Base-by-base conservation (phyloP, 2,329 filamentous ascomycete genomes). In the Neofusicoccum ribis region DNA sequence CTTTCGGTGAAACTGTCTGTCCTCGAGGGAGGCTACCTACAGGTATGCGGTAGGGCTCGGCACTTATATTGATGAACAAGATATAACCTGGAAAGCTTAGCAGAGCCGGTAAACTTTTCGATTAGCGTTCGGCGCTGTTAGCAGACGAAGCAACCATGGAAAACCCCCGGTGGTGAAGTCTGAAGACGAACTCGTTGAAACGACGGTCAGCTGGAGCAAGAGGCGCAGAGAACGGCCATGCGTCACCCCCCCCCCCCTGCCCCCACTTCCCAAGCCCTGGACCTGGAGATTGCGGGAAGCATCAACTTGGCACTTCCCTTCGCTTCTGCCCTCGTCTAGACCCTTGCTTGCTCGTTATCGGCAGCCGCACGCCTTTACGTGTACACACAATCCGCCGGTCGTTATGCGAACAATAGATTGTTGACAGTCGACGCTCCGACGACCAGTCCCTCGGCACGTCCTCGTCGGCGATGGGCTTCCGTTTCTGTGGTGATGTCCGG, bases 401-500 rank as follows among this genome's bases (percentile, higher is more conserved):
- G 14, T 8, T 47, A 60, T 47, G 47, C 56, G 56, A 47, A 43
- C 56, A 23, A 23, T 47, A n/a, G 41, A 12, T 8, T 15, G 31
- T 17, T 27, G 14, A 47, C 41, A 12, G 51, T 20, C 34, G 23
- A 23, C 23, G 23, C 23, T 23, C 23, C 23, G 23, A 23, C 14
- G 31, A 7, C 50, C 20, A 20, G 20, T 3, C 20, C 20, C 20
- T 20, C 20, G 34, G 50, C 50, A 11, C 15, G 7, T 43, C 15
- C 14, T 20, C 27, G 54, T 14, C 56, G n/a, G 56, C 20, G 39
- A 9, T 23, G 15, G 39, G 27, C 56, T 47, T 49, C 56, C 41
- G 31, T 37, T 47, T 47, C 41, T 37, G 56, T 60, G 27, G 56
- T 15, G 39, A 60, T 23, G 56, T 47, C 56, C 56, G 56, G 56